phyloP scores from a whole-genome alignment of 305 asterid genomes.

The Fraxinus paxiana region DNA sequence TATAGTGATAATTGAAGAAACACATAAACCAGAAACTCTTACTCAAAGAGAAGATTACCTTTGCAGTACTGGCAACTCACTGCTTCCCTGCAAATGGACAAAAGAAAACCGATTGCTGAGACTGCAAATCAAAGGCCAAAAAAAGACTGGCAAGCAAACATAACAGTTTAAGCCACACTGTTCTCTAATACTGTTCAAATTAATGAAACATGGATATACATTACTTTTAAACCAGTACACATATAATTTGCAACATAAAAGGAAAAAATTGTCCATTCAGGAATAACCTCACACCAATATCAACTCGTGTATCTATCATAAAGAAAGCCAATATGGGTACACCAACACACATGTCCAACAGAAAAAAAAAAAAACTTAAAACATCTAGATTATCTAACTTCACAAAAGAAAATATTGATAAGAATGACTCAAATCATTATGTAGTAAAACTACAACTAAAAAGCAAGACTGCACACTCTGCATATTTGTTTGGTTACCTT shows the following conservation, averaged over 20 bases:
- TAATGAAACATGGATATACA: not conserved
- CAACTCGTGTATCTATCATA: not conserved
- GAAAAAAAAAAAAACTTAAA: not conserved
- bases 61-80: slow-evolving; percentile 74
- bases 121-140: slow-evolving; percentile 20
- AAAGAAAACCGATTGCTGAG: slow-evolving; percentile 27
- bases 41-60: slow-evolving; percentile 45
- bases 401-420: not conserved
- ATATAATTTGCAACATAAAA: slow-evolving; percentile 3
- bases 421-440: not conserved
- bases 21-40: slow-evolving; percentile 16
- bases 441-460: not conserved
- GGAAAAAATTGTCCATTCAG: slow-evolving; percentile 1
- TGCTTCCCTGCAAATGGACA: slow-evolving; percentile 68
- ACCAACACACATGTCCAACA: not conserved
- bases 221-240: slow-evolving; percentile 2
- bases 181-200: slow-evolving; percentile 2
- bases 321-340: not conserved
- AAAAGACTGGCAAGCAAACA: slow-evolving; percentile 3
- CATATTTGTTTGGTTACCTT: not conserved
- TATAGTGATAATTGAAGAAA: slow-evolving; percentile 15
- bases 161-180: not conserved
- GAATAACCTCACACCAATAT: slow-evolving; percentile 6
- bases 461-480: not conserved
- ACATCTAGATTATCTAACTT: not conserved